These are phyloP conservation scores for Hemisphaericaspora xylofermentans DNA, from an alignment of 1,139 yeast genomes.

Conservation along the genomic window DNA sequence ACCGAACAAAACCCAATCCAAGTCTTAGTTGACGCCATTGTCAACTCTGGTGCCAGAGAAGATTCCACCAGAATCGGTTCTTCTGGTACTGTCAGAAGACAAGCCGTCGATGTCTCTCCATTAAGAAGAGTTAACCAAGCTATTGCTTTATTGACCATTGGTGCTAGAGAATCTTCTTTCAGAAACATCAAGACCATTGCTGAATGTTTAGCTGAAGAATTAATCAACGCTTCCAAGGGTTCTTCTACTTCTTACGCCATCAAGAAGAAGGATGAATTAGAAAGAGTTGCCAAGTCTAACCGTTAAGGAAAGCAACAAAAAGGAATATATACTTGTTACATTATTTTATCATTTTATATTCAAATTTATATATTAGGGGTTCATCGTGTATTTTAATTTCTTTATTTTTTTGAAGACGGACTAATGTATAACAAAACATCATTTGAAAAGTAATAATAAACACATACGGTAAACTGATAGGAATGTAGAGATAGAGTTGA, in stretches of 20 bases:
- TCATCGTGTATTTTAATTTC: conserved; percentile 9
- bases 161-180: conserved; percentile 99
- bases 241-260: conserved; percentile 99
- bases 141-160: conserved; percentile 94
- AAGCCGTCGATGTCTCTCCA: conserved; percentile 99
- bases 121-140: conserved; percentile 99
- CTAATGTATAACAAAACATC: conserved; percentile 7
- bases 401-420: conserved; percentile 8
- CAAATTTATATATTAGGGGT: conserved; percentile 8
- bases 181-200: conserved; percentile 99
- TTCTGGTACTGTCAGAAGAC: conserved; percentile 99
- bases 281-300: conserved; percentile 99
- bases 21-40: conserved; percentile 98
- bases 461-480: conserved; percentile 3
- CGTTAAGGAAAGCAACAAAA: conserved; percentile 59
- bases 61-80: conserved; percentile 99
- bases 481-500: no score
- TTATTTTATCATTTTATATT: conserved; percentile 7
- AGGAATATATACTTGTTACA: conserved; percentile 6
- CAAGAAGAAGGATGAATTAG: conserved; percentile 99
- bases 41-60: conserved; percentile 99
- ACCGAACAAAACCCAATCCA: conserved; percentile 99
- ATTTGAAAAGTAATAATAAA: conserved; percentile 4
- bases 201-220: conserved; percentile 99
- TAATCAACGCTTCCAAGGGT: conserved; percentile 99